phyloP scores from a whole-genome alignment of 768 basidiomycete species.

The Auriscalpium orientale region DNA sequence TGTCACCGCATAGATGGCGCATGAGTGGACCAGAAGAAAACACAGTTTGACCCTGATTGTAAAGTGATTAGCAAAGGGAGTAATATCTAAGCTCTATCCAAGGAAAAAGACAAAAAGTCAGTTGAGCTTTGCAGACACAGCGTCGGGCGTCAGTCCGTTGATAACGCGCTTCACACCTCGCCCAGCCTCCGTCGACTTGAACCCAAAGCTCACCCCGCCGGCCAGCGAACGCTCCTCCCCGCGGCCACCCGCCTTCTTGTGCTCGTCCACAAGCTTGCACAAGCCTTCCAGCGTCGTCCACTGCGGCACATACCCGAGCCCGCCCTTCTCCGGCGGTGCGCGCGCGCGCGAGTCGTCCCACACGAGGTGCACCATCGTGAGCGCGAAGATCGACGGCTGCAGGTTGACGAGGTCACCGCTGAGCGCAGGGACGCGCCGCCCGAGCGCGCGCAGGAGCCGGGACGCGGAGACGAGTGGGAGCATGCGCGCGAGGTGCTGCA shows the following conservation, averaged over 20 bases:
- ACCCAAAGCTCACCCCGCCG: slow-evolving; percentile 19
- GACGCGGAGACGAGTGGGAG: slow-evolving; percentile 28
- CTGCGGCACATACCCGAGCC: slow-evolving; percentile 28
- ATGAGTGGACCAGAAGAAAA: no score
- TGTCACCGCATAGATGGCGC: no score
- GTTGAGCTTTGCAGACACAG: neutral
- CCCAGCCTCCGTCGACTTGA: slow-evolving; percentile 17
- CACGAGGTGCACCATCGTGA: slow-evolving; percentile 28
- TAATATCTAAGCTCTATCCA: no score
- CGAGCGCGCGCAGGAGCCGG: slow-evolving; percentile 26
- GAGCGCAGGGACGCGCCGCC: slow-evolving; percentile 18
- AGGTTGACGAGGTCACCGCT: slow-evolving; percentile 28
- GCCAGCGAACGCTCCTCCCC: slow-evolving; percentile 20
- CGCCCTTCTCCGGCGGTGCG: slow-evolving; percentile 25
- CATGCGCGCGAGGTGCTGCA: slow-evolving; percentile 41
- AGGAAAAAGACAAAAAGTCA: no score
- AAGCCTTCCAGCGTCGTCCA: slow-evolving; percentile 27
- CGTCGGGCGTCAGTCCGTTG: slow-evolving; percentile 16
- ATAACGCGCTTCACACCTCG: slow-evolving; percentile 19
- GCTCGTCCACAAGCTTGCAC: slow-evolving; percentile 28
- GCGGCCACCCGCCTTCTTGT: slow-evolving; percentile 19
- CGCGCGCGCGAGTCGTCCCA: slow-evolving; percentile 35
- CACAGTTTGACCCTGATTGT: no score
- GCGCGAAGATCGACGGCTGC: slow-evolving; percentile 31
- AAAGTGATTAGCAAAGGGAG: no score